These are phyloP conservation scores for Boletus rex-veris DNA, from an alignment of 768 basidiomycete genomes.

Conservation along the genomic window DNA sequence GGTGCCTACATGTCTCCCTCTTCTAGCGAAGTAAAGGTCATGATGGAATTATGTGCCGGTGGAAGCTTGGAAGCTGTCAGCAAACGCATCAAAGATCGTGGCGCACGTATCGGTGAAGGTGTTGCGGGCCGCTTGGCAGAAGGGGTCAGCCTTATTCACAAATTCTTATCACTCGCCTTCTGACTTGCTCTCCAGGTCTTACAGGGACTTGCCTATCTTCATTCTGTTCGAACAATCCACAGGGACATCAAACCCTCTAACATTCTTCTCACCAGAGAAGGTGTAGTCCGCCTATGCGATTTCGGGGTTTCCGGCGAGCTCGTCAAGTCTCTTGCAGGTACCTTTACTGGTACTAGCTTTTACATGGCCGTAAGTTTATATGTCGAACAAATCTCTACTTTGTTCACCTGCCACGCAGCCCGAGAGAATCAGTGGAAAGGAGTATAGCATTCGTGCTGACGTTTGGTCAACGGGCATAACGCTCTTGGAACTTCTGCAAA, in stretches of 20 bases:
- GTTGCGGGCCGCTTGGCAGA: constrained; percentile 91
- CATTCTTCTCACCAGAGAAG: constrained; percentile 84
- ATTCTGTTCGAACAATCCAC: constrained; percentile 89
- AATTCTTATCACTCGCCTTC: not conserved
- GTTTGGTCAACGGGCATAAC: constrained; percentile 98
- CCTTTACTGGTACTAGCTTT: constrained; percentile 95
- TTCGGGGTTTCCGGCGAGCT: constrained; percentile 98
- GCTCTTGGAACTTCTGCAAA: constrained; percentile 88
- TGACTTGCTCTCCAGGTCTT: constrained; percentile 52
- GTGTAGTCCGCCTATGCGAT: constrained; percentile 88
- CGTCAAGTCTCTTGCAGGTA: constrained; percentile 85
- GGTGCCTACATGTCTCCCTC: constrained; percentile 89
- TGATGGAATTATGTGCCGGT: constrained; percentile 89
- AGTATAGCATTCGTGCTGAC: constrained; percentile 93
- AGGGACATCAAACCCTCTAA: constrained; percentile 95
- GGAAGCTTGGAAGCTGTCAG: constrained; percentile 89
- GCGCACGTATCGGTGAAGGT: constrained; percentile 78
- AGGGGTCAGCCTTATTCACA: constrained; percentile 56
- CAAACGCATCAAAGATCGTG: constrained; percentile 74
- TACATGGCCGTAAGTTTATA: constrained; percentile 90
- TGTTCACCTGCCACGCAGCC: constrained; percentile 49
- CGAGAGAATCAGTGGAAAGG: constrained; percentile 87
- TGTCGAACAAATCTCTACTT: not conserved
- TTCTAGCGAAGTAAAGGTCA: constrained; percentile 88
- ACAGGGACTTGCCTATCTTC: constrained; percentile 91